These are phyloP conservation scores for Trichoderma oligosporum DNA, from an alignment of 2,329 filamentous ascomycete genomes.

Conservation along the genomic window DNA sequence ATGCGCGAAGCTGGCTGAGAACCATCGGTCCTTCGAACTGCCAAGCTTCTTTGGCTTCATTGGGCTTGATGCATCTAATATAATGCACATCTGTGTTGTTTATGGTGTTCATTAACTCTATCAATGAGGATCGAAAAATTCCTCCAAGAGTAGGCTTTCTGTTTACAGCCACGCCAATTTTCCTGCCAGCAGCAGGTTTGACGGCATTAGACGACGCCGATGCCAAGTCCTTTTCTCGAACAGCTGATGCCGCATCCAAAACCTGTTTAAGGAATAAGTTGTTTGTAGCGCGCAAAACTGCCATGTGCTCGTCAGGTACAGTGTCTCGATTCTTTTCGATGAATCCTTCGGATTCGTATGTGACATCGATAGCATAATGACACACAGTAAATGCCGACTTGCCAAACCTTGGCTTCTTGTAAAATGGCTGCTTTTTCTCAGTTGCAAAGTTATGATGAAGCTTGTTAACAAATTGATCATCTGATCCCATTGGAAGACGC, in stretches of 20 bases:
- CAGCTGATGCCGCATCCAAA: constrained; percentile 76
- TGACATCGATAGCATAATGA: constrained; percentile 97
- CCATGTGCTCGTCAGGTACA: constrained; percentile 96
- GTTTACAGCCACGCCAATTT: constrained; percentile 87
- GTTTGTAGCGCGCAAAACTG: constrained; percentile 76
- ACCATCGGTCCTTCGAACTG: constrained; percentile 99
- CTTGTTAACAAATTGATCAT: constrained; percentile 95
- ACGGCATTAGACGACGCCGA: constrained; percentile 65
- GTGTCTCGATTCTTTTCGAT: constrained; percentile 99
- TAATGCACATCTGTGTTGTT: constrained; percentile 98
- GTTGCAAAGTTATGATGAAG: constrained; percentile 87
- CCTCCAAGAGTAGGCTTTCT: constrained; percentile 95
- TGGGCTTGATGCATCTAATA: constrained; percentile 98
- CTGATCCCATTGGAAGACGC: constrained; percentile 90
- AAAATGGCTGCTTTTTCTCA: constrained; percentile 93
- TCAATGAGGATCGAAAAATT: constrained; percentile 97
- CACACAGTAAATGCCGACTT: constrained; percentile 97
- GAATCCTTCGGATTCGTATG: constrained; percentile 97
- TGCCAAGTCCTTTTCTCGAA: constrained; percentile 82
- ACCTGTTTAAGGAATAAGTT: constrained; percentile 84
- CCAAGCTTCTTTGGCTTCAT: constrained; percentile 95
- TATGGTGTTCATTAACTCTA: constrained; percentile 97
- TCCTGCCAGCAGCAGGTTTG: constrained; percentile 74
- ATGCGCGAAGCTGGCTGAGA: constrained; percentile 91
- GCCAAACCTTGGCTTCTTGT: constrained; percentile 97